Conservation (phyloP, 306 rosid species). For the Trifolium repens region DNA sequence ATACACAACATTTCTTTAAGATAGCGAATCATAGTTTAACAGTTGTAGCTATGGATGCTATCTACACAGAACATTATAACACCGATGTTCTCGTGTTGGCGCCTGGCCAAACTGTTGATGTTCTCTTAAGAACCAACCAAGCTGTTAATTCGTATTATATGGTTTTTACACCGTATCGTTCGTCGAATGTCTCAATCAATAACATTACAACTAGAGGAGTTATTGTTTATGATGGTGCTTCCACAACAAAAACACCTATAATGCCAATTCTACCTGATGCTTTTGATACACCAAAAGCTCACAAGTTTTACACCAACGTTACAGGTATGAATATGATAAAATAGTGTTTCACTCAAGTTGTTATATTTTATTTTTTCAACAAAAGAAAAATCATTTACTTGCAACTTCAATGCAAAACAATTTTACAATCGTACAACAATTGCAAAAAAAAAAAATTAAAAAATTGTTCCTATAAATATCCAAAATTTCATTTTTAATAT, state of each 20-base stretch:
- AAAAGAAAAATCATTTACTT: no score
- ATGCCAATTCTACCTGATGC: conserved; percentile 55
- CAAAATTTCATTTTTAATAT: no score
- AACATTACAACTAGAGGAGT: conserved; percentile 51
- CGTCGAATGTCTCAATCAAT: background rate
- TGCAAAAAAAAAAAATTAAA: no score
- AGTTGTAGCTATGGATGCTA: conserved; percentile 66
- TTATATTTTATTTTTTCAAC: no score
- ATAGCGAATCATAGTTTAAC: conserved; percentile 68
- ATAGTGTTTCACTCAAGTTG: background rate
- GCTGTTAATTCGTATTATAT: conserved; percentile 60
- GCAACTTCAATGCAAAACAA: no score
- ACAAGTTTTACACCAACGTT: conserved; percentile 53
- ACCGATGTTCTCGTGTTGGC: conserved; percentile 53
- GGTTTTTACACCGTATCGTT: conserved; percentile 42
- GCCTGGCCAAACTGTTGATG: conserved; percentile 73
- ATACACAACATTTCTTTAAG: conserved; percentile 64
- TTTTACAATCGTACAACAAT: no score
- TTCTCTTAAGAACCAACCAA: conserved; percentile 53
- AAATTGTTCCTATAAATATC: no score
- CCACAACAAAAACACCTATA: conserved; percentile 22
- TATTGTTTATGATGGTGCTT: conserved; percentile 44
- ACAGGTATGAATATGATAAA: conserved; percentile 39
- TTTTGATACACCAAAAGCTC: conserved; percentile 54
- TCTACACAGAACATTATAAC: conserved; percentile 53